phyloP scores from a whole-genome alignment of 371 early-diverging fungal genomes.

The Circinella umbellata region DNA sequence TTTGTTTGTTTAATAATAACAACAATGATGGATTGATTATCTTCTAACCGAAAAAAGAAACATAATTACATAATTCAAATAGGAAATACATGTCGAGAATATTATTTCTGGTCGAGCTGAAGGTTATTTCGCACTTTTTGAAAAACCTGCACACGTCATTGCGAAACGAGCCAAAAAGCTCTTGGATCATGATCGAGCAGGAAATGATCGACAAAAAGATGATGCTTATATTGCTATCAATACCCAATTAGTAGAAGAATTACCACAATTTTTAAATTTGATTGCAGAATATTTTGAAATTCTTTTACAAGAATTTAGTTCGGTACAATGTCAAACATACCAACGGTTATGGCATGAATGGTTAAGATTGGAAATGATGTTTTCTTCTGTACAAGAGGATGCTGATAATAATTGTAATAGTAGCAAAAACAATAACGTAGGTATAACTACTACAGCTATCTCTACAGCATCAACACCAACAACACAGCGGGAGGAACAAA shows the following conservation, averaged over 20 bases:
- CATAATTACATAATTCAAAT: neutral
- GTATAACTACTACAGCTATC: too few relatives aligned
- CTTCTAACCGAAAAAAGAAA: too few relatives aligned
- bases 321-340: slow-evolving; percentile 54
- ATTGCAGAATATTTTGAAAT: slow-evolving; percentile 59
- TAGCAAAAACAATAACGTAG: neutral
- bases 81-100: slow-evolving; percentile 12
- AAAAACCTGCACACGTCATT: slow-evolving; percentile 66
- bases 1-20: too few relatives aligned
- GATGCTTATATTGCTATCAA: slow-evolving; percentile 66
- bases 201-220: slow-evolving; percentile 50
- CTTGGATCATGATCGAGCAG: slow-evolving; percentile 65
- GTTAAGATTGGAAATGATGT: slow-evolving; percentile 12
- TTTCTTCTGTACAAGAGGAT: neutral
- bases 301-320: slow-evolving; percentile 53
- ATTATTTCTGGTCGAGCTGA: slow-evolving; percentile 43
- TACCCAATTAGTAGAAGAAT: slow-evolving; percentile 70
- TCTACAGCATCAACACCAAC: neutral
- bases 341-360: slow-evolving; percentile 20
- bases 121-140: slow-evolving; percentile 51
- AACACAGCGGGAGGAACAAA: neutral
- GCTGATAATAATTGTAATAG: neutral
- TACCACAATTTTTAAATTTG: slow-evolving; percentile 65
- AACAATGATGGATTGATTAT: too few relatives aligned
- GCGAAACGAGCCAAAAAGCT: slow-evolving; percentile 68